Evolutionary conservation across 352 stramenopile species (phyloP).

Genomic region (Globisporangium nodosum): DNA sequence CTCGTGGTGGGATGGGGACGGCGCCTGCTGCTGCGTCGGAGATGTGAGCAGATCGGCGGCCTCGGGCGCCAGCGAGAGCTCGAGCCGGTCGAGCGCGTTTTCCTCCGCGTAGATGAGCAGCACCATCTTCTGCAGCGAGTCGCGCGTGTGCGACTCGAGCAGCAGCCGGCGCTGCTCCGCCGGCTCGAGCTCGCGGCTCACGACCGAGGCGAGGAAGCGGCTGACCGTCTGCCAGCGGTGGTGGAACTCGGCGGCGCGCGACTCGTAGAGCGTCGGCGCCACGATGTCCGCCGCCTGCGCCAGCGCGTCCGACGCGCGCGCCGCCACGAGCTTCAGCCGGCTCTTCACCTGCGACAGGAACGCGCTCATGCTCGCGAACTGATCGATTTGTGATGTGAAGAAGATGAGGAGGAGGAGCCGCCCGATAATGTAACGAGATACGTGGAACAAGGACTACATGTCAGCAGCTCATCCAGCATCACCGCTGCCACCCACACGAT

Average conservation of each 20-base stretch:
- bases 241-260: conserved; percentile 79
- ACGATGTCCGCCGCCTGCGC: conserved; percentile 78
- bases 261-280: conserved; percentile 77
- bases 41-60: conserved; percentile 6
- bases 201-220: conserved; percentile 70
- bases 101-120: conserved; percentile 84
- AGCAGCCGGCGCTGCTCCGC: conserved; percentile 68
- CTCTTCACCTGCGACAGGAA: conserved; percentile 70
- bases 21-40: conserved; percentile 14
- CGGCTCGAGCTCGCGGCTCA: conserved; percentile 58
- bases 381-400: too few species aligned
- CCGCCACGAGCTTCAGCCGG: conserved; percentile 73
- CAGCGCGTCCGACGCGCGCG: conserved; percentile 61
- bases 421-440: too few species aligned
- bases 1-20: conserved; percentile 5
- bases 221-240: conserved; percentile 75
- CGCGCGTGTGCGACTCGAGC: conserved; percentile 73
- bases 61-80: conserved; percentile 42
- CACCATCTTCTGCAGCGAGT: conserved; percentile 83
- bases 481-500: neutral
- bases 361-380: conserved; percentile 7
- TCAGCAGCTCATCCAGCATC: neutral
- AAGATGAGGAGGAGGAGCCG: too few species aligned
- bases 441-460: neutral
- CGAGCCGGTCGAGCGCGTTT: conserved; percentile 61